Base-by-base conservation (phyloP, 2,329 filamentous ascomycete genomes). In the Coniochaeta hoffmannii region DNA sequence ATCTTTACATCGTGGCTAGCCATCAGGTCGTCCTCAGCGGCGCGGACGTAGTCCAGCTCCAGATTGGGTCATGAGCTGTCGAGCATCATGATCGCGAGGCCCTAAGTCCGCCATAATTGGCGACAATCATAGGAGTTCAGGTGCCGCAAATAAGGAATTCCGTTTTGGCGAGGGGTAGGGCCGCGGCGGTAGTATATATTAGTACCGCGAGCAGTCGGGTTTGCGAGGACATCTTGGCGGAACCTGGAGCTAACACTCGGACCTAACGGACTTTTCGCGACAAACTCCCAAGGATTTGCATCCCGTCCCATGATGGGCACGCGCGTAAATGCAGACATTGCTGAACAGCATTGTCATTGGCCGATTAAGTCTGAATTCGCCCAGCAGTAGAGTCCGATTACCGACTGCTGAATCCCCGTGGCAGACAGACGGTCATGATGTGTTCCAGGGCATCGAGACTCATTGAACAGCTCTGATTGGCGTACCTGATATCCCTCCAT, bases 221-320 rank as follows among this genome's bases (percentile, higher is more conserved):
- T 32, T 32, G 30, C 30, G 30, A 8, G 12, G 30, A 7, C 30
- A n/a, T 15, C 17, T 22, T 41, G n/a, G 36, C 17, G 36, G 26
- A n/a, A 26, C 14, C 22, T 28, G 41, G 41, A n/a, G 22, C 26
- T 50, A 30, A 51, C 49, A 14, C 28, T 17, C 49, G 49, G 49
- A 35, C 32, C 19, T 35, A 51, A 51, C 49, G 49, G 49, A 51
- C 49, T 32, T 51, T 51, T 35, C 41, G 41, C 22, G 22, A 9
- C 12, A 46, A 46, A 44, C 17, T 30, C 53, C 50, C 22, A 15
- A 15, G 32, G 19, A 15, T 30, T 49, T 53, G n/a, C 15, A 31
- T 31, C n/a, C 51, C 14, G 8, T 24, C 17, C 36, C 17, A 19
- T 41, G 36, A 41, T 17, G 15, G 35, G n/a, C n/a, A n/a, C n/a